Percentiles rank a stretch among this genome's conserved stretches.
Evolutionary conservation across 2,329 filamentous ascomycete species (phyloP).

Genomic region (Xylariaceae sp.): DNA sequence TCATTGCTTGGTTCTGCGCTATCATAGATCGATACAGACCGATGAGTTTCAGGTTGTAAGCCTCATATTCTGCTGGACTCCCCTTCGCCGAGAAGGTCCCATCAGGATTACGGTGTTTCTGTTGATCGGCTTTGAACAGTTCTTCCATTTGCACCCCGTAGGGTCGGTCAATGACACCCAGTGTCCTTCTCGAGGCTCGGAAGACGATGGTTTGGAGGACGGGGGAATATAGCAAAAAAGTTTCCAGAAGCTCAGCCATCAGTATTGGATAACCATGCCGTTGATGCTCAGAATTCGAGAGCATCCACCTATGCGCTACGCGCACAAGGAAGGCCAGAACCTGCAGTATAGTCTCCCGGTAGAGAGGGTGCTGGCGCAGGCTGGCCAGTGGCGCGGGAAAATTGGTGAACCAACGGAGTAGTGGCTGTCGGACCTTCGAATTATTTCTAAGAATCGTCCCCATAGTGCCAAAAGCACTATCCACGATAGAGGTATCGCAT

Average conservation of each 20-base stretch:
- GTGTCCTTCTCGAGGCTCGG: slow-evolving; percentile 43
- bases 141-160: slow-evolving; percentile 29
- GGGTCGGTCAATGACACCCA: slow-evolving; percentile 34
- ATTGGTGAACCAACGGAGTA: slow-evolving; percentile 30
- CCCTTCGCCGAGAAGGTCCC: slow-evolving; percentile 11
- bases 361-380: slow-evolving; percentile 12
- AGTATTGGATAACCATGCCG: slow-evolving; percentile 47
- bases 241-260: slow-evolving; percentile 49
- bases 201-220: slow-evolving; percentile 53
- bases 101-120: slow-evolving; percentile 21
- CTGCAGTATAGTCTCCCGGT: slow-evolving; percentile 17
- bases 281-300: slow-evolving; percentile 31
- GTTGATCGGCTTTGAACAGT: slow-evolving; percentile 32
- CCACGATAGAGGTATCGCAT: slow-evolving; percentile 19
- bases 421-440: slow-evolving; percentile 20
- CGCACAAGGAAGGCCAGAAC: slow-evolving; percentile 42
- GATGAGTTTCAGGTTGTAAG: slow-evolving; percentile 17
- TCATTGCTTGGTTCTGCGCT: slow-evolving; percentile 1
- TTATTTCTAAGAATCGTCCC: slow-evolving; percentile 35
- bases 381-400: slow-evolving; percentile 29
- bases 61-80: slow-evolving; percentile 9
- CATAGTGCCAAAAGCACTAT: slow-evolving; percentile 31
- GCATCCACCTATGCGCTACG: slow-evolving; percentile 37
- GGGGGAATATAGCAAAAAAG: slow-evolving; percentile 44
- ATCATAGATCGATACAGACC: slow-evolving; percentile 13